These are phyloP conservation scores for Rhinocladiella mackenziei DNA, from an alignment of 2,329 filamentous ascomycete genomes.

Conservation along the genomic window DNA sequence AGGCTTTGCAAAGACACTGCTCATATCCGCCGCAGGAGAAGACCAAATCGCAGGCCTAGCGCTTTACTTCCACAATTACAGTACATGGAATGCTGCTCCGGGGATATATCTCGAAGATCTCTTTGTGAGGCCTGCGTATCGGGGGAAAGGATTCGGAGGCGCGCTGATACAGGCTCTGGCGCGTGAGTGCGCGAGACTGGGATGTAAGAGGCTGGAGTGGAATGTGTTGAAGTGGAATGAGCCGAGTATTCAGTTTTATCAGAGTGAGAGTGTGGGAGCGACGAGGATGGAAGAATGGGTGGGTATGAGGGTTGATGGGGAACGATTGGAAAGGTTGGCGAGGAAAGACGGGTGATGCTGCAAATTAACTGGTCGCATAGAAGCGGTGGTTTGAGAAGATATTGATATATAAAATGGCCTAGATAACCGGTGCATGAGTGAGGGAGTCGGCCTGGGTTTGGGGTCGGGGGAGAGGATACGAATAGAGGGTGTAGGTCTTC, in stretches of 20 bases:
- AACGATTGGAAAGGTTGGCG: constrained; percentile 41
- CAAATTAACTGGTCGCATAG: too few relatives aligned
- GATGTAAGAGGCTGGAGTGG: constrained; percentile 80
- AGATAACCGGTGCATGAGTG: too few relatives aligned
- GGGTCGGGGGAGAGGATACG: too few relatives aligned
- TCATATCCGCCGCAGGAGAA: too few relatives aligned
- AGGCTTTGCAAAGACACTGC: constrained; percentile 69
- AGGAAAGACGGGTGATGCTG: too few relatives aligned
- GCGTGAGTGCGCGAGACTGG: constrained; percentile 68
- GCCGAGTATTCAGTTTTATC: constrained; percentile 83
- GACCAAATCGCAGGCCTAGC: constrained; percentile 67
- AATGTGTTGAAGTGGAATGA: constrained; percentile 88
- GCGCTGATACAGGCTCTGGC: constrained; percentile 70
- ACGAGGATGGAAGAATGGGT: constrained; percentile 47
- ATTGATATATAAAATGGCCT: too few relatives aligned
- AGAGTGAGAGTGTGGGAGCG: constrained; percentile 41
- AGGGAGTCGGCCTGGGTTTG: too few relatives aligned
- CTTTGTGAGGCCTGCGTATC: constrained; percentile 68
- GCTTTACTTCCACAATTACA: constrained; percentile 93
- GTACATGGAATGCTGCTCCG: constrained; percentile 80
- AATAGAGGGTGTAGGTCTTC: too few relatives aligned
- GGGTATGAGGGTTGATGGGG: constrained; percentile 49
- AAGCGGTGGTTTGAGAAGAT: too few relatives aligned
- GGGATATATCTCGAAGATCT: constrained; percentile 93
- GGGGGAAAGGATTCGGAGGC: constrained; percentile 76